Evolutionary conservation across 345 rosid species (phyloP).

Genomic region (Eucalyptus curtisii): DNA sequence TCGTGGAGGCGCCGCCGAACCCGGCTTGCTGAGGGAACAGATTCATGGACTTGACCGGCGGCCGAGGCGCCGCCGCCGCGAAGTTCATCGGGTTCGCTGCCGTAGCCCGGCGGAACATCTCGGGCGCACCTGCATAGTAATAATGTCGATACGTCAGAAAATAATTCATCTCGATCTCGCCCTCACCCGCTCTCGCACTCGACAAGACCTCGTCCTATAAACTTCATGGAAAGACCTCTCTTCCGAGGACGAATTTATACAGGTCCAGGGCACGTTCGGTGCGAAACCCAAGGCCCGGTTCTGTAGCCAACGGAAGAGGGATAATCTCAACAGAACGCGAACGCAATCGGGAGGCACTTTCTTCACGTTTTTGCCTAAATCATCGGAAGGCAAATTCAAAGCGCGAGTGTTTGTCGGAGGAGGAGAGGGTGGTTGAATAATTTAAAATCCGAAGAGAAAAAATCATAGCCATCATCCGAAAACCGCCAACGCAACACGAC

Average conservation of each 20-base stretch:
- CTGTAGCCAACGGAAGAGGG: background rate
- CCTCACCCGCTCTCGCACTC: background rate
- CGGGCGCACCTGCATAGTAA: constrained; percentile 9
- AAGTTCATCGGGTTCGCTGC: constrained; percentile 28
- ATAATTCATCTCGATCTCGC: background rate
- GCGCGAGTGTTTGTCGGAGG: background rate
- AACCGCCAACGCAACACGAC: background rate
- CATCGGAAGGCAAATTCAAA: background rate
- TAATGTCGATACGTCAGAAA: background rate
- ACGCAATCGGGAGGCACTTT: background rate
- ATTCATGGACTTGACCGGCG: constrained; percentile 28
- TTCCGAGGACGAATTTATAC: background rate
- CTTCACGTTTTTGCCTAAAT: background rate
- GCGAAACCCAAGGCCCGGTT: background rate
- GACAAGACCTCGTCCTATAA: background rate
- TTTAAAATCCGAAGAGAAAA: background rate
- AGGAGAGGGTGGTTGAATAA: constrained; percentile 9
- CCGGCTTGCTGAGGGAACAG: constrained; percentile 50
- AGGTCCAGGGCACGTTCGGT: background rate
- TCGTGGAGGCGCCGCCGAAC: constrained; percentile 3
- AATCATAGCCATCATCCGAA: background rate
- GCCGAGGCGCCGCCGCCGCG: background rate
- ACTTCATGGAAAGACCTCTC: background rate
- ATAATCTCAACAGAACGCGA: background rate
- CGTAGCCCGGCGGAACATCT: constrained; percentile 1